Base-by-base conservation (phyloP, 2,329 filamentous ascomycete genomes). In the Penicillium aurantiogriseum region DNA sequence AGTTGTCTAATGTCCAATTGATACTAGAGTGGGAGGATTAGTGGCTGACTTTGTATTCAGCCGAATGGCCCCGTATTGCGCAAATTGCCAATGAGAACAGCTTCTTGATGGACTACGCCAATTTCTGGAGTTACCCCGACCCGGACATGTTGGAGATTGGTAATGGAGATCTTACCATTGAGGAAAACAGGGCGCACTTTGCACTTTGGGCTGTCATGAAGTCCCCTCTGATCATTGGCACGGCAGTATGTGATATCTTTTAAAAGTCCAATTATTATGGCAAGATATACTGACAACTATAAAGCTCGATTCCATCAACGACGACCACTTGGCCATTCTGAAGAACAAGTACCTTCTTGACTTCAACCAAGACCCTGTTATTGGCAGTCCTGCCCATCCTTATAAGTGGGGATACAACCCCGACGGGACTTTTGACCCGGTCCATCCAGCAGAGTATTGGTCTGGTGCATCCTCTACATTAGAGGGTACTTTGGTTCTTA, bases 191-290 rank as follows among this genome's bases (percentile, higher is more conserved):
- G 19, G 77, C 77, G 2, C 81, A 83, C 62, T 83, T 83, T 62
- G 78, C 78, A 4, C 65, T 83, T 5, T 84, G 81, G 81, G 79
- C 78, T 0, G 74, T 74, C 1, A 76, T 83, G 71, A 83, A 81
- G 65, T 76, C 74, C 5, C 80, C 81, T 0, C 63, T 84, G 21
- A 74, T 83, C 27, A 81, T 83, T 47, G 80, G 81, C 13, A 73
- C 72, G 15, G 57, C 67, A 5, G 72, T 75, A 67, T n/a, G 56
- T 60, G 19, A 23, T 29, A 11, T 19, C 9, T n/a, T 19, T 39
- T 9, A 10, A 15, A 51, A 25, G n/a, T 38, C 23, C 0, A 10
- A 21, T 19, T 1, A 31, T 19, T 25, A 38, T 38, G 10, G n/a
- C n/a, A 31, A 38, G 1, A 19, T 21, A n/a, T 47, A 55, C 54